A percentile compares a stretch with the other conserved stretches of the same genome.
These are phyloP conservation scores for Sparassis latifolia DNA, from an alignment of 1,284 basidiomycete genomes.

Conservation along the genomic window DNA sequence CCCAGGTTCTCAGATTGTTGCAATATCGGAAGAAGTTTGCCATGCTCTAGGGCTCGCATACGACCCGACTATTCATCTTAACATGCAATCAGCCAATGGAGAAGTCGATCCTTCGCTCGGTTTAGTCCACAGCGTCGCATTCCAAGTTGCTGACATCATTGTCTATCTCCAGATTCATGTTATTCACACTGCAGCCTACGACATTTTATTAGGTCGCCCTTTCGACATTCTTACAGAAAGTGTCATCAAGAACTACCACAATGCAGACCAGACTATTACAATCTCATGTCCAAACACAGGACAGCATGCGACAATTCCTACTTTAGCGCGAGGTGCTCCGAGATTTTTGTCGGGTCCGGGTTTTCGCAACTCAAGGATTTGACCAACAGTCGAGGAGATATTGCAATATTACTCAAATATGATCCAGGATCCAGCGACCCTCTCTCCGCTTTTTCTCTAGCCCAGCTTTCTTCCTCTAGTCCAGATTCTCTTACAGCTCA, in stretches of 20 bases:
- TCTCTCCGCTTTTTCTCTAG: background rate
- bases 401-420: too few relatives aligned
- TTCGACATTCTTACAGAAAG: constrained; percentile 26
- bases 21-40: constrained; percentile 16
- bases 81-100: constrained; percentile 21
- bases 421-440: background rate
- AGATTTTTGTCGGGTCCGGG: background rate
- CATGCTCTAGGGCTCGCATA: constrained; percentile 10
- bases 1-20: constrained; percentile 16
- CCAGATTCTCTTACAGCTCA: background rate
- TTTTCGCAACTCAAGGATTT: background rate
- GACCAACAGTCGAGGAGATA: background rate
- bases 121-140: constrained; percentile 14
- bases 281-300: constrained; percentile 20
- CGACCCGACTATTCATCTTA: constrained; percentile 10
- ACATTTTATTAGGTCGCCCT: constrained; percentile 26
- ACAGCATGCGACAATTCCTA: constrained; percentile 13
- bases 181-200: constrained; percentile 23
- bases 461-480: background rate
- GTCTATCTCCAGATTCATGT: constrained; percentile 17
- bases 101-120: constrained; percentile 16
- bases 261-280: constrained; percentile 18
- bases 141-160: constrained; percentile 2
- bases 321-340: constrained; percentile 9
- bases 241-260: constrained; percentile 12